Base-by-base conservation (phyloP, 2,329 filamentous ascomycete species). In the Cladophialophora carrionii region DNA sequence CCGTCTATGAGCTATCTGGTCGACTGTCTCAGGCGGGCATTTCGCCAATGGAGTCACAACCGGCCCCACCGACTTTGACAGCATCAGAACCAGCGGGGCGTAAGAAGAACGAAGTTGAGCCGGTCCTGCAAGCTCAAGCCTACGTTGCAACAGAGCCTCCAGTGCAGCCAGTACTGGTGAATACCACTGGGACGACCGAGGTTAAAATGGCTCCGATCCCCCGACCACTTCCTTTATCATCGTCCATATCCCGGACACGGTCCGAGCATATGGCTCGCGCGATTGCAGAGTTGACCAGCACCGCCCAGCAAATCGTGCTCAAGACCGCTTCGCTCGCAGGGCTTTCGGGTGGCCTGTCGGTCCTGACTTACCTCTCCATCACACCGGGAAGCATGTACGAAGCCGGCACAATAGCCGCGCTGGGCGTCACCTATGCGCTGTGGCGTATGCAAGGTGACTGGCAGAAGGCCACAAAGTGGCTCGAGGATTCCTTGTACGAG, bases 1-100 rank as follows among this genome's bases (percentile, higher is more conserved):
- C 88, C 61, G 84, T 92, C n/a, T 88, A 96, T 54, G 96, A 89
- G 77, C 84, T 96, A 1, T 86, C 90, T 6, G 94, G 94, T 0
- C 86, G 88, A 55, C 87, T 96, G 71, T 83, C 86, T 20, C 88
- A 89, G 75, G 83, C 86, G 22, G 87, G 87, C 1, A 68, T 72
- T 34, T 64, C 67, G 29, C 70, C 69, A 4, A 60, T 57, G 53
- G 63, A 65, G 14, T 32, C 62, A 7, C 26, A 37, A 20, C 37
- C 67, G 20, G 41, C 51, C 22, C 48, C 3, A 17, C 48, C 48
- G 17, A 9, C 48, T 14, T 14, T 51, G 48, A 29, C 22, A 20
- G 9, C 20, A 9, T 32, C 57, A 52, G 57, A 65, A 48, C 48
- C 66, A 5, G 6, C 37, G 7, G 2, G 7, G 37, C 17, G n/a